Percentiles rank a stretch among this genome's conserved stretches.
phyloP scores from a whole-genome alignment of 148 eudicot genomes.

The Heliamphora exappendiculata region DNA sequence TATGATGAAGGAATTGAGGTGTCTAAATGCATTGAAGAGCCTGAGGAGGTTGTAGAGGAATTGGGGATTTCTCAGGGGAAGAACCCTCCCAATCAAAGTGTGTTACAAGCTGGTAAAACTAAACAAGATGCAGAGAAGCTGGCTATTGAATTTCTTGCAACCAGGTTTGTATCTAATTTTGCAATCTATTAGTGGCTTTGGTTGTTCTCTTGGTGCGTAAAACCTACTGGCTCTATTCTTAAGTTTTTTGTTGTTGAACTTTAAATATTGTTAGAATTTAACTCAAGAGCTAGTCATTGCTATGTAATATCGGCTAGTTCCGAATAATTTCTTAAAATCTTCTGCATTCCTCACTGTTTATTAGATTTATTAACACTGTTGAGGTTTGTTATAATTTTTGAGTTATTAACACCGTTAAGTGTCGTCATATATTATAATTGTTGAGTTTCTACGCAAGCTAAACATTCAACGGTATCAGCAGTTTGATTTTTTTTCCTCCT shows the following conservation, averaged over 20 bases:
- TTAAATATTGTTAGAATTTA: background rate
- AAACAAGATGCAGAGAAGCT: slow-evolving; percentile 37
- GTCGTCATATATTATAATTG: background rate
- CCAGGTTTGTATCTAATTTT: slow-evolving; percentile 32
- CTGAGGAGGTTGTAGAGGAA: slow-evolving; percentile 36
- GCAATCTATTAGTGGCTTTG: background rate
- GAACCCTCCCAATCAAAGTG: slow-evolving; percentile 8
- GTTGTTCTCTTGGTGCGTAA: background rate
- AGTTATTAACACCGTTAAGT: background rate
- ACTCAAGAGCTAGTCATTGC: background rate
- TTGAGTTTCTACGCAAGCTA: background rate
- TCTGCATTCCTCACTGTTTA: background rate
- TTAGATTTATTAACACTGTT: background rate
- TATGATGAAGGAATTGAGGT: slow-evolving; percentile 17
- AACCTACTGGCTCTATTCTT: background rate
- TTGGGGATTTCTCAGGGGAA: slow-evolving; percentile 5
- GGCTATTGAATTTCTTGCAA: slow-evolving; percentile 46
- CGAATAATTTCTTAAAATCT: background rate
- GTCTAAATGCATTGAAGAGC: slow-evolving; percentile 31
- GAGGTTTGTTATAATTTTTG: background rate
- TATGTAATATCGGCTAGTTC: background rate
- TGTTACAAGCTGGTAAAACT: slow-evolving; percentile 16
- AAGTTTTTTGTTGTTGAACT: background rate
- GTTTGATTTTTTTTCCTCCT: background rate
- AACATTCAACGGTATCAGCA: background rate